Evolutionary conservation across 176 grass and related monocot genomes (phyloP).

Genomic region (Rhynchospora breviuscula): DNA sequence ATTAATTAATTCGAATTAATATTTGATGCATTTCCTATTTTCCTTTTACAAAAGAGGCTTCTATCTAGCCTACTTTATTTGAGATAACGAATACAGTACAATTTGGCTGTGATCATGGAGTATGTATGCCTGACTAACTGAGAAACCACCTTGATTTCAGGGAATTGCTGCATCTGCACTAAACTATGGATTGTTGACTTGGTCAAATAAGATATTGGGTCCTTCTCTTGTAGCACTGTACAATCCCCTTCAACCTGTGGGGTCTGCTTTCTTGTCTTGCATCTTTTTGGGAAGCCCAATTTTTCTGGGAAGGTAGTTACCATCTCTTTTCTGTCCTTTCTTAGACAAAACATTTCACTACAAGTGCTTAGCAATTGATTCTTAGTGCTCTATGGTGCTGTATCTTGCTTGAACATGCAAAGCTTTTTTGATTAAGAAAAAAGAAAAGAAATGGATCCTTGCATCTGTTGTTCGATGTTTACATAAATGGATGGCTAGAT

Average conservation of each 20-base stretch:
- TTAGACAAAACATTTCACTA: neutral
- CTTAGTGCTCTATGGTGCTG: neutral
- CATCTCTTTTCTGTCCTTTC: neutral
- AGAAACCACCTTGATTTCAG: conserved; percentile 30
- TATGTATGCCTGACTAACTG: neutral
- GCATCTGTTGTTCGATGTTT: neutral
- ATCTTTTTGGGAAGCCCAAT: conserved; percentile 82
- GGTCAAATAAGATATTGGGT: conserved; percentile 90
- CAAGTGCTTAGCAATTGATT: conserved; percentile 4
- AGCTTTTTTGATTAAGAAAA: neutral
- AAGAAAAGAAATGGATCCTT: neutral
- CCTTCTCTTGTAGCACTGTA: conserved; percentile 85
- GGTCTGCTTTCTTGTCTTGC: conserved; percentile 65
- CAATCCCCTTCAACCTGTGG: conserved; percentile 76
- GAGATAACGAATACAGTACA: neutral
- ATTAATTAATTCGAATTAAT: neutral
- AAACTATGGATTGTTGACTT: conserved; percentile 79
- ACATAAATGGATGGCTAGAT: neutral
- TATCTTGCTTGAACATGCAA: neutral
- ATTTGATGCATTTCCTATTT: neutral
- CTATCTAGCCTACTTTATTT: neutral
- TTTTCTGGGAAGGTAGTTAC: conserved; percentile 72
- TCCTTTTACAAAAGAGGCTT: neutral
- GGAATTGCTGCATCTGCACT: conserved; percentile 74
- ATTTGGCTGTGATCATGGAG: neutral